Evolutionary conservation across 2,329 filamentous ascomycete genomes (phyloP).

Genomic region (Fusarium austroafricanum): DNA sequence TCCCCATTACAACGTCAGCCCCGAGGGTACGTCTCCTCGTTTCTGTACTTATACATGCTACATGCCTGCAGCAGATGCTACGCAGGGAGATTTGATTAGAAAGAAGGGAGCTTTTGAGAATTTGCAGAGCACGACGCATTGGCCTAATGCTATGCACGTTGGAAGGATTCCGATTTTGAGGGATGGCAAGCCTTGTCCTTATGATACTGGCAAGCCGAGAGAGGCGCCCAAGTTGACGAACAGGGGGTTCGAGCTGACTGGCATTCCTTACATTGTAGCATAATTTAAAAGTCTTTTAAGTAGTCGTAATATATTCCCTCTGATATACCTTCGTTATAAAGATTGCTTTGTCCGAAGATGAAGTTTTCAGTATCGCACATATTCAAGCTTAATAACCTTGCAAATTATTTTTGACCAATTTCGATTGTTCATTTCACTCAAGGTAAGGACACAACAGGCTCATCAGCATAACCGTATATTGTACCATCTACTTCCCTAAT

Average conservation of each 20-base stretch:
- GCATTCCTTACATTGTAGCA: slow-evolving; percentile 5
- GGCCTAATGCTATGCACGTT: slow-evolving; percentile 24
- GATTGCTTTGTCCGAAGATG: no score
- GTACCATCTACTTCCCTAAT: no score
- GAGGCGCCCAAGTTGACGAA: background rate
- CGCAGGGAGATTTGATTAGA: slow-evolving; percentile 6
- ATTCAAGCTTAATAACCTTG: no score
- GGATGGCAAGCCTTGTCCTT: slow-evolving; percentile 16
- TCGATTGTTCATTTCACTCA: no score
- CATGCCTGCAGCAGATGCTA: slow-evolving; percentile 16
- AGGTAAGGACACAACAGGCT: no score
- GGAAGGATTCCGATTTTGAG: slow-evolving; percentile 12
- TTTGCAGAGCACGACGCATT: slow-evolving; percentile 2
- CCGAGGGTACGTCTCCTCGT: background rate
- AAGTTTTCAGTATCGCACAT: no score
- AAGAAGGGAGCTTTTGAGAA: slow-evolving; percentile 22
- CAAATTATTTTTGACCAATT: no score
- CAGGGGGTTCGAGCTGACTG: slow-evolving; percentile 1
- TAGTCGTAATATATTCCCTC: no score
- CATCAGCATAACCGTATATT: no score
- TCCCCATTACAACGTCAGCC: slow-evolving; percentile 20
- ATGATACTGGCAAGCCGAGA: slow-evolving; percentile 4
- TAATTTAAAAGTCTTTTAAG: no score
- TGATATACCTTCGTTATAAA: no score
- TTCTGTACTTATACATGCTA: slow-evolving; percentile 22